Conservation (phyloP, 2,329 filamentous ascomycete species). For the Exophiala sideris region DNA sequence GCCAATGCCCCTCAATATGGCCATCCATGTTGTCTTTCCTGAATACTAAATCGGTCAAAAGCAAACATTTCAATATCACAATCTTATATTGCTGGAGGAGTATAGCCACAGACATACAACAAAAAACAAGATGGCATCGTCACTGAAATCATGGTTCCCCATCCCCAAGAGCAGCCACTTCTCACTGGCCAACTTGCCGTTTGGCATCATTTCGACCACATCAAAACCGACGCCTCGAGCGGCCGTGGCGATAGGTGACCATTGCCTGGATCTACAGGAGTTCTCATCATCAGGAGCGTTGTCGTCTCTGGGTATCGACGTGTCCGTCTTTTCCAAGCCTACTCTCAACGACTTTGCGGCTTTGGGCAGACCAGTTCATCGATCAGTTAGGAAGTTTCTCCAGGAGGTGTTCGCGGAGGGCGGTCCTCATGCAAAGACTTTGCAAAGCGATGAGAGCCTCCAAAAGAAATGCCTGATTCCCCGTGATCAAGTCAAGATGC, state of each 20-base stretch:
- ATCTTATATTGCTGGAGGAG: not conserved
- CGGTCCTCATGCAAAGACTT: constrained; percentile 58
- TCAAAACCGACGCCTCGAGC: constrained; percentile 56
- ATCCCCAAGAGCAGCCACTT: constrained; percentile 64
- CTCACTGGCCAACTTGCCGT: constrained; percentile 76
- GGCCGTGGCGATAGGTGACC: constrained; percentile 69
- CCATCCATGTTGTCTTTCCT: no score
- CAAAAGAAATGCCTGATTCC: constrained; percentile 59
- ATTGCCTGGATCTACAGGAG: constrained; percentile 65
- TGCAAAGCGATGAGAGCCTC: constrained; percentile 60
- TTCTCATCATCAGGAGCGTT: constrained; percentile 62
- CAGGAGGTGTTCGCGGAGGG: constrained; percentile 62
- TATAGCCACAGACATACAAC: not conserved
- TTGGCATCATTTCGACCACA: constrained; percentile 71
- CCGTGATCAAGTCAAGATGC: constrained; percentile 58
- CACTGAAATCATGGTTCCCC: constrained; percentile 55
- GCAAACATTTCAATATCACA: not conserved
- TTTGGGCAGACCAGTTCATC: constrained; percentile 65
- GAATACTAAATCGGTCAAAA: not conserved
- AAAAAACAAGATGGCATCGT: constrained; percentile 18
- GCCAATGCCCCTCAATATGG: no score
- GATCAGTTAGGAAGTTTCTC: constrained; percentile 65
- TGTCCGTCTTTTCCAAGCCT: constrained; percentile 60
- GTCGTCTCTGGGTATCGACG: constrained; percentile 55
- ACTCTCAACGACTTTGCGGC: constrained; percentile 72